Base-by-base conservation (phyloP, 768 basidiomycete genomes). In the Auricularia auricula-judae region DNA sequence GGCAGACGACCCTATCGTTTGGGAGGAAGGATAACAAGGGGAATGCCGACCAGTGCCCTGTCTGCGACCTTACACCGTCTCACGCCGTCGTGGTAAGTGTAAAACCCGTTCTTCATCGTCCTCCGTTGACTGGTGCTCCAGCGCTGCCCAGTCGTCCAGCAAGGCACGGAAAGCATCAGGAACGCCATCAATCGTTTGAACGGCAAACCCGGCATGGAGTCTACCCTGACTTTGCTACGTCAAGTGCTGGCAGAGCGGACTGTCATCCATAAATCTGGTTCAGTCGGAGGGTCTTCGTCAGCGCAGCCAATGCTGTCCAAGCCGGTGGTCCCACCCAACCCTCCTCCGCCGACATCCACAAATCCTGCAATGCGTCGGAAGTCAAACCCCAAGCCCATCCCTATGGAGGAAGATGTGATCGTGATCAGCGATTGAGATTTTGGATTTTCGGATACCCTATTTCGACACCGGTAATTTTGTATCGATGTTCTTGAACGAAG, bases 71-170 rank as follows among this genome's bases (percentile, higher is more conserved):
- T 16, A 12, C 47, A 14, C 39, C 39, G 10, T 16, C 47, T 10
- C 47, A 51, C 18, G 11, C 47, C 21, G 47, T 51, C 16, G 18
- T 51, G 47, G 47, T 51, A 51, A 12, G 47, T 51, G 16, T 42
- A 7, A 18, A 51, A 12, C 5, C 21, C 5, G 11, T 21, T 8
- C 47, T 10, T 62, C 72, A 3, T 67, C 62, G 3, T 43, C 74
- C 4, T 89, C 87, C 66, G 70, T 73, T 3, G 74, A 88, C 47
- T 89, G 88, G 65, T 74, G 72, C 53, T 68, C 67, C 73, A 82
- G 70, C 77, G 80, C 34, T 91, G 89, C 69, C 82, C 86, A 16
- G 69, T 82, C 29, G 78, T 86, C 2, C 66, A 65, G 4, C 76
- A 77, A 62, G 88, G 87, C 1, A 75, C 82, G 39, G 39, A 42